Evolutionary conservation across 257 asterid genomes (phyloP), one percentile per base, ranked within the genome.

Genomic region (Fraxinus pennsylvanica): DNA sequence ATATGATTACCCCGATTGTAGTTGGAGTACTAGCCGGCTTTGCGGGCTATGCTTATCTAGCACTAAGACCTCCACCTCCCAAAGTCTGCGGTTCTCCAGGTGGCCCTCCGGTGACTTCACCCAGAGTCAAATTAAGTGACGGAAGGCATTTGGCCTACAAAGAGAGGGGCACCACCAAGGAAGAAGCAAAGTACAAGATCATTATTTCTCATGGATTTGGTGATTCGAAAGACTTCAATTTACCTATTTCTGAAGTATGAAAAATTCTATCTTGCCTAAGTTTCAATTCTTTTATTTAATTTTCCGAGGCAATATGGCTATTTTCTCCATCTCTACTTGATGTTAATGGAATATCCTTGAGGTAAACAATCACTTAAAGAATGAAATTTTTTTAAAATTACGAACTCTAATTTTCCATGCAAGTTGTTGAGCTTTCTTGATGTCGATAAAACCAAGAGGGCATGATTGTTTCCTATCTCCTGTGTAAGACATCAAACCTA

Each of bases 111-210:
- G 90, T 89, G 73, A 86, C 87, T 68, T 91, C 97, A 2, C 88
- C 91, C 6, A 87, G 98, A 83, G 81, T 90, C 74, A 85, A 89
- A 75, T 91, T 91, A 38, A 80, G 78, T 21, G 92, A 93, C 50
- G 97, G 97, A 74, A 89, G 98, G 87, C 86, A 88, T 86, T 81
- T 93, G 85, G 87, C 97, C 8, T 93, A 91, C 85, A 89, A 84
- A 85, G 98, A 91, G 86, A 79, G 72, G 15, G 97, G 98, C 22
- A 80, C 85, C 71, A 19, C 86, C 77, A 93, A 87, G 85, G 94
- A 90, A 75, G 86, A 85, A 50, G 96, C 97, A 52, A 82, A 82
- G 17, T 47, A 85, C 87, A 92, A 89, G 89, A 81, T 90, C 43
- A 87, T 93, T 52, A 70, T 90, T 74, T 41, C 80, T 77, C 97